Conservation (phyloP, 768 basidiomycete genomes). For the Boletus subcaerulescens region DNA sequence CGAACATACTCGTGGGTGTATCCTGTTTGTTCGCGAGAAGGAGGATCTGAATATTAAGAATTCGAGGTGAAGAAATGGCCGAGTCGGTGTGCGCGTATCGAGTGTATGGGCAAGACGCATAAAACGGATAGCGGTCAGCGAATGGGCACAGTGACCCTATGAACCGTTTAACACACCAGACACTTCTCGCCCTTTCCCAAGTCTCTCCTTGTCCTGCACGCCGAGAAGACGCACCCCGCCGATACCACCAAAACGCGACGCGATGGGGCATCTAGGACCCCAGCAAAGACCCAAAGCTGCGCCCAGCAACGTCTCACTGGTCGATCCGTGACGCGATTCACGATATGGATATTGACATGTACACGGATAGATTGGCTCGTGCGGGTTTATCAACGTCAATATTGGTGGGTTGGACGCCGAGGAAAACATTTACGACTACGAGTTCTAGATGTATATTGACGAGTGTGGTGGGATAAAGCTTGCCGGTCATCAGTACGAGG, state of each 20-base stretch:
- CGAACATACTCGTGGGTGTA: constrained; percentile 70
- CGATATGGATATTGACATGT: not conserved
- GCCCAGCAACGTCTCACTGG: not conserved
- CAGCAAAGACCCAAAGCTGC: not conserved
- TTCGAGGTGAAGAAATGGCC: constrained; percentile 85
- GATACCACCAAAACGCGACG: constrained; percentile 4
- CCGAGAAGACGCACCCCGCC: constrained; percentile 47
- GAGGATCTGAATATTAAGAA: constrained; percentile 84
- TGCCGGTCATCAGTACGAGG: constrained; percentile 11
- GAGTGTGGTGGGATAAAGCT: constrained; percentile 16
- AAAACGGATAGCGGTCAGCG: not conserved
- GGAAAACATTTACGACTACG: constrained; percentile 23
- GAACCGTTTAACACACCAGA: constrained; percentile 67
- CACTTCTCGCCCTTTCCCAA: constrained; percentile 95
- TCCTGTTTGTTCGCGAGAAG: constrained; percentile 98
- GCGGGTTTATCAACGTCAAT: constrained; percentile 23
- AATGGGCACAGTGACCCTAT: not conserved
- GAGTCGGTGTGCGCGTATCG: constrained; percentile 46
- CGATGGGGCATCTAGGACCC: constrained; percentile 9
- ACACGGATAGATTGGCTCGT: constrained; percentile 10
- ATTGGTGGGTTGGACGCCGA: constrained; percentile 28
- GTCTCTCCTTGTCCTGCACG: constrained; percentile 82
- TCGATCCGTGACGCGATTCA: too few species aligned
- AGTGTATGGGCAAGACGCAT: too few species aligned
- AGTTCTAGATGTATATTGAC: constrained; percentile 5